These are phyloP conservation scores for Phlebiopsis gigantea DNA, from an alignment of 768 basidiomycete genomes.

Conservation along the genomic window DNA sequence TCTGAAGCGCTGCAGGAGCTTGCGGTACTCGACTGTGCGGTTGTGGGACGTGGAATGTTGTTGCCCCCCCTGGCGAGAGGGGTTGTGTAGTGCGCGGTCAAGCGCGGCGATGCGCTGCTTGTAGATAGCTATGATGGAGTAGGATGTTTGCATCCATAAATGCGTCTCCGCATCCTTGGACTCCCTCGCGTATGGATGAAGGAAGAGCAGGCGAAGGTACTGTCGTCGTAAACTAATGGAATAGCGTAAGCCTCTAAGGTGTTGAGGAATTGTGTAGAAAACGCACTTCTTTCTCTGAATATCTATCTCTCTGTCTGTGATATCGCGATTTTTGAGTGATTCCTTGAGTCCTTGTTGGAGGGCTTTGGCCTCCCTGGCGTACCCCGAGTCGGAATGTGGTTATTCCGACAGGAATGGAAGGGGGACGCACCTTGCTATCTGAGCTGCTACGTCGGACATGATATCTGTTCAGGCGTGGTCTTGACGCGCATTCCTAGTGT, in stretches of 20 bases:
- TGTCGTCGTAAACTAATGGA: slow-evolving; percentile 59
- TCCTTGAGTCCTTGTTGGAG: slow-evolving; percentile 74
- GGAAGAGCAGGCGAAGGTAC: slow-evolving; percentile 63
- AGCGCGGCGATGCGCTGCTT: slow-evolving; percentile 67
- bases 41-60: slow-evolving; percentile 26
- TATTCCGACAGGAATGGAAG: slow-evolving; percentile 2
- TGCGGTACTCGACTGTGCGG: slow-evolving; percentile 78
- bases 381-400: slow-evolving; percentile 7
- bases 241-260: slow-evolving; percentile 13
- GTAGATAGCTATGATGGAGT: slow-evolving; percentile 78
- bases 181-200: slow-evolving; percentile 65
- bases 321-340: slow-evolving; percentile 63
- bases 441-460: slow-evolving; percentile 38
- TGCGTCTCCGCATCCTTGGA: slow-evolving; percentile 77
- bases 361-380: slow-evolving; percentile 68
- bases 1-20: slow-evolving; percentile 81
- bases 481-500: slow-evolving; percentile 1
- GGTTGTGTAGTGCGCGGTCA: slow-evolving; percentile 47
- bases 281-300: slow-evolving; percentile 82
- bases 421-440: slow-evolving; percentile 32
- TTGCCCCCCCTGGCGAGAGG: slow-evolving; percentile 30
- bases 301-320: slow-evolving; percentile 85
- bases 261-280: slow-evolving; percentile 8
- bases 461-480: slow-evolving; percentile 9
- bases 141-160: slow-evolving; percentile 91